Percentiles rank a stretch among this genome's conserved stretches.
These are phyloP conservation scores for Mycena pura DNA, from an alignment of 768 basidiomycete species.

Conservation along the genomic window DNA sequence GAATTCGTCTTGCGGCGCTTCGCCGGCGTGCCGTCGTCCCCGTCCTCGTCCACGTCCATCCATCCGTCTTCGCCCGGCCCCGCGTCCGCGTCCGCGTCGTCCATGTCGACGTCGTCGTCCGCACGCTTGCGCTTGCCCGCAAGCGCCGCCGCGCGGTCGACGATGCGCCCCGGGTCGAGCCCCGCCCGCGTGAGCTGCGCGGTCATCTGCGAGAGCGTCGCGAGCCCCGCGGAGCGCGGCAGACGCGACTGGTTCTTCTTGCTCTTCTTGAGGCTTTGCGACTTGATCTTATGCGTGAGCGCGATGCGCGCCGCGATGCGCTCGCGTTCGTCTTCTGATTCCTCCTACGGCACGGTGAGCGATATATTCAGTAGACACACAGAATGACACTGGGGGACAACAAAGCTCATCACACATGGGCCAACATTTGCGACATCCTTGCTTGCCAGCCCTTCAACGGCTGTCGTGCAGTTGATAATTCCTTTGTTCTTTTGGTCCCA, in stretches of 20 bases:
- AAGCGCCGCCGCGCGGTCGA: constrained; percentile 88
- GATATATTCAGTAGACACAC: too few relatives aligned
- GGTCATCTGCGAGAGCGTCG: constrained; percentile 78
- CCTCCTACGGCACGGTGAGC: constrained; percentile 50
- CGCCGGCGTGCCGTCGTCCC: constrained; percentile 50
- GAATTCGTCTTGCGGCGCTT: constrained; percentile 71
- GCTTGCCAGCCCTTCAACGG: too few relatives aligned
- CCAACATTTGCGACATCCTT: too few relatives aligned
- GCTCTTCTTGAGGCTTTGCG: constrained; percentile 83
- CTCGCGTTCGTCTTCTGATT: constrained; percentile 83
- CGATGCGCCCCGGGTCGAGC: constrained; percentile 84
- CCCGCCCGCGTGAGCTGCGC: constrained; percentile 86
- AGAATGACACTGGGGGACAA: too few relatives aligned
- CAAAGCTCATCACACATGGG: too few relatives aligned
- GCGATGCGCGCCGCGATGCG: constrained; percentile 64
- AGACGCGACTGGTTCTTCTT: constrained; percentile 84
- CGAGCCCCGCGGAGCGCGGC: constrained; percentile 78
- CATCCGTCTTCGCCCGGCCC: too few relatives aligned
- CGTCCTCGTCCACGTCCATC: constrained; percentile 63
- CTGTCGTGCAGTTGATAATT: too few relatives aligned
- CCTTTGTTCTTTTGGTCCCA: too few relatives aligned
- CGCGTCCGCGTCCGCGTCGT: constrained; percentile 53
- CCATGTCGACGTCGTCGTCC: constrained; percentile 67
- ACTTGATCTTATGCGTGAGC: constrained; percentile 70
- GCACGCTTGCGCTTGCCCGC: constrained; percentile 76